Evolutionary conservation across 139 green algal genomes (phyloP).

Genomic region (Picochlorum sp.): DNA sequence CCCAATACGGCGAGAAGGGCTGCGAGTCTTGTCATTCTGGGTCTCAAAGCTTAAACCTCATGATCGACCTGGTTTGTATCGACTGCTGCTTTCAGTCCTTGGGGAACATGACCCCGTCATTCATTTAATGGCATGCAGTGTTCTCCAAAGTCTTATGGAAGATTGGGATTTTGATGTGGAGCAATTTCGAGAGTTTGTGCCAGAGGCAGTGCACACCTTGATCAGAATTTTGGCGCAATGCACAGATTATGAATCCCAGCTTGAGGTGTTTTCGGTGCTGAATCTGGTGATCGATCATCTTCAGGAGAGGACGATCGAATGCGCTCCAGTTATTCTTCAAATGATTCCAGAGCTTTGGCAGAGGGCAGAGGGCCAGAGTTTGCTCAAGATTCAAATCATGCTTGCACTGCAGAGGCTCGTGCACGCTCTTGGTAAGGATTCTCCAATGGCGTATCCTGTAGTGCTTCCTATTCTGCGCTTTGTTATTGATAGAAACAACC

Average conservation of each 20-base stretch:
- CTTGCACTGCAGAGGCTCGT: constrained; percentile 62
- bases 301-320: constrained; percentile 41
- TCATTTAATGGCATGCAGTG: constrained; percentile 48
- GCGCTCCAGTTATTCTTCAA: constrained; percentile 40
- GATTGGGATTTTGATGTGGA: constrained; percentile 68
- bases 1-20: constrained; percentile 42
- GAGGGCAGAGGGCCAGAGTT: constrained; percentile 49
- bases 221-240: constrained; percentile 28
- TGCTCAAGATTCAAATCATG: constrained; percentile 78
- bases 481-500: constrained; percentile 55
- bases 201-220: constrained; percentile 37
- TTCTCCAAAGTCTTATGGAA: constrained; percentile 61
- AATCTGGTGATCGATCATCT: constrained; percentile 67
- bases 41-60: constrained; percentile 28
- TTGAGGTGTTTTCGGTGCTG: constrained; percentile 65
- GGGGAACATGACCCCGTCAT: constrained; percentile 33
- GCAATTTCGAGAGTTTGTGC: constrained; percentile 48
- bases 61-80: constrained; percentile 47
- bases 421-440: constrained; percentile 57
- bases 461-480: constrained; percentile 60
- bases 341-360: constrained; percentile 67
- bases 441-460: constrained; percentile 37
- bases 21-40: constrained; percentile 49
- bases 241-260: constrained; percentile 63
- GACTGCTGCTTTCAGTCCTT: constrained; percentile 36